Evolutionary conservation across 2,329 filamentous ascomycete genomes (phyloP).

Genomic region (Microdochium trichocladiopsis): DNA sequence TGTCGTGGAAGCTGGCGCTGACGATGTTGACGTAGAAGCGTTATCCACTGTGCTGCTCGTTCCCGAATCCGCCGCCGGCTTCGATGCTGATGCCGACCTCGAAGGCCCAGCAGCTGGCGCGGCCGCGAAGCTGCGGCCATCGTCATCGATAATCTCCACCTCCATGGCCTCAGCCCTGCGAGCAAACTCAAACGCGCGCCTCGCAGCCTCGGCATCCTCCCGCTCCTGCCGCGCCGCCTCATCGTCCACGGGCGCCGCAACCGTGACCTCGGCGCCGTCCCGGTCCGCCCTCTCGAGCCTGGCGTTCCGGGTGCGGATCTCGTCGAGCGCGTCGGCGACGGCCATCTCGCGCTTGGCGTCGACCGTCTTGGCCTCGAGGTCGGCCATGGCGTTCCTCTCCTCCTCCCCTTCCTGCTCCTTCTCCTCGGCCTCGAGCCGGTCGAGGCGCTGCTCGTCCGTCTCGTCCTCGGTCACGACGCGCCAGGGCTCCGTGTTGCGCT

Average conservation of each 20-base stretch:
- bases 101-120: not conserved
- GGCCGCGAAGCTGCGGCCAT: conserved; percentile 3
- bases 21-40: conserved; percentile 5
- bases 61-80: not conserved
- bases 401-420: conserved; percentile 62
- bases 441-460: conserved; percentile 79
- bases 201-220: conserved; percentile 79
- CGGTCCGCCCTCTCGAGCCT: conserved; percentile 70
- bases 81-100: conserved; percentile 1
- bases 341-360: conserved; percentile 96
- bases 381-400: conserved; percentile 88
- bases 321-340: conserved; percentile 89
- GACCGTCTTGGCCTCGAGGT: conserved; percentile 85
- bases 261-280: conserved; percentile 54
- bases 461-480: conserved; percentile 58
- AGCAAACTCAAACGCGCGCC: conserved; percentile 65
- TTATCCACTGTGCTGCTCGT: not conserved
- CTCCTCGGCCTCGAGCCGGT: conserved; percentile 74
- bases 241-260: conserved; percentile 48
- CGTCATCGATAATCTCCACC: conserved; percentile 34
- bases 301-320: conserved; percentile 88
- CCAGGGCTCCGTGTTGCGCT: conserved; percentile 93
- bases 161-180: conserved; percentile 45
- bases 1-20: conserved; percentile 10
- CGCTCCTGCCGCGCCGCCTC: conserved; percentile 61